Base-by-base conservation (phyloP, 108 stramenopile species). In the Fragilaria radians region DNA sequence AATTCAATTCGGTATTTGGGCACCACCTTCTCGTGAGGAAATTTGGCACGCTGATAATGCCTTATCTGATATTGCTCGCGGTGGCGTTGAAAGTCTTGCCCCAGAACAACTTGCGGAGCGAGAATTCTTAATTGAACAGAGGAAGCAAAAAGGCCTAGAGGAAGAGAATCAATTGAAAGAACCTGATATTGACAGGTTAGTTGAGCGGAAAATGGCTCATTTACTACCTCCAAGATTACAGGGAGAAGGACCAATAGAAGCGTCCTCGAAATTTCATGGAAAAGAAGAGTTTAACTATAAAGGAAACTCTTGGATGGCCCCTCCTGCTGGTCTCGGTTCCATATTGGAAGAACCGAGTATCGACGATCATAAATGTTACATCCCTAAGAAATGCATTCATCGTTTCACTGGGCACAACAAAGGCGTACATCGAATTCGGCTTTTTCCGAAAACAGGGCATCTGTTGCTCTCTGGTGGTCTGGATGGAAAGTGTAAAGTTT, bases 391-490 rank as follows among this genome's bases (percentile, higher is more conserved):
- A 68, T 95, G 94, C 66, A 82, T 97, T 14, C 79, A 86, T 57
- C 73, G 80, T 32, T 95, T 91, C 57, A 91, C 84, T 9, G 95
- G 95, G 21, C 95, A 97, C 70, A 77, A 65, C 54, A 96, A 96
- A 74, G 99, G 99, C 1, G 97, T 99, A 7, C 93, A 98, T 62
- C 76, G 85, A 42, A 93, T 99, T 67, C 79, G 92, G n/a, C 79
- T 96, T 27, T 96, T 91, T 78, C 99, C 99, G n/a, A 73, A 80
- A 18, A 90, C 86, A 9, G 99, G 97, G 1, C 99, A 99, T 79
- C 75, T 99, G 58, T 63, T 99, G n/a, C 65, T 99, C 17, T 91
- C 91, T 60, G 96, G 76, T 5, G 95, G 94, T 21, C 70, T 99
- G 72, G 99, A 98, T 70, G 93, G 95, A 19, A 77, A 72, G n/a